phyloP scores from a whole-genome alignment of 2,329 filamentous ascomycete species.

The Aspergillus chevalieri region DNA sequence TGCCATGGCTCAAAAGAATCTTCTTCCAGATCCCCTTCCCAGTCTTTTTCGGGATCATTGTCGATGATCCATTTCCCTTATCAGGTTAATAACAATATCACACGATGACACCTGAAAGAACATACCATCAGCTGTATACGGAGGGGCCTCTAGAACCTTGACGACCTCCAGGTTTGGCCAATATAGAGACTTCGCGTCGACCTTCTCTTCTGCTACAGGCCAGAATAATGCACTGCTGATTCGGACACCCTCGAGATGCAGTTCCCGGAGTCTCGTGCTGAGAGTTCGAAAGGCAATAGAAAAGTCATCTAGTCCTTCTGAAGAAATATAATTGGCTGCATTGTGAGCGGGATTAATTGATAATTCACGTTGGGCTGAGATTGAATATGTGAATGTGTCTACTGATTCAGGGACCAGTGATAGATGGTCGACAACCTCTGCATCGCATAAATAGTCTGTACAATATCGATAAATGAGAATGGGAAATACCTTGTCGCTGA shows the following conservation, averaged over 20 bases:
- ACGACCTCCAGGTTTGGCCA: not conserved
- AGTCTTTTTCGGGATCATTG: not conserved
- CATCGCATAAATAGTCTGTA: not conserved
- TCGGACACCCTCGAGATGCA: not conserved
- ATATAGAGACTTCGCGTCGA: not conserved
- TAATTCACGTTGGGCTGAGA: not conserved
- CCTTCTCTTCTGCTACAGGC: not conserved
- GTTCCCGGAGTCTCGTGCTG: not conserved
- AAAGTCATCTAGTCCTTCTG: not conserved
- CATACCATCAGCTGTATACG: not conserved
- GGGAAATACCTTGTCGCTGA: not conserved
- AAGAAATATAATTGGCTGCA: not conserved
- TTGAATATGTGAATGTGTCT: not conserved
- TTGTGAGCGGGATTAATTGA: not conserved
- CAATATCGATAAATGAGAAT: not conserved
- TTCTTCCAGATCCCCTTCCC: not conserved
- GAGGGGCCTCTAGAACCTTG: not conserved
- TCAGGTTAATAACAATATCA: not conserved
- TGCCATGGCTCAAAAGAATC: not conserved
- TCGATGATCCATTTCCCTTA: not conserved
- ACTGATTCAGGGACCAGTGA: not conserved
- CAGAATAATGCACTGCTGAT: not conserved
- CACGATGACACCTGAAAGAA: not conserved
- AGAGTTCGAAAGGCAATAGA: not conserved
- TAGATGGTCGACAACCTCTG: not conserved